phyloP scores from a whole-genome alignment of 345 rosid species.

The Dipteronia sinensis region DNA sequence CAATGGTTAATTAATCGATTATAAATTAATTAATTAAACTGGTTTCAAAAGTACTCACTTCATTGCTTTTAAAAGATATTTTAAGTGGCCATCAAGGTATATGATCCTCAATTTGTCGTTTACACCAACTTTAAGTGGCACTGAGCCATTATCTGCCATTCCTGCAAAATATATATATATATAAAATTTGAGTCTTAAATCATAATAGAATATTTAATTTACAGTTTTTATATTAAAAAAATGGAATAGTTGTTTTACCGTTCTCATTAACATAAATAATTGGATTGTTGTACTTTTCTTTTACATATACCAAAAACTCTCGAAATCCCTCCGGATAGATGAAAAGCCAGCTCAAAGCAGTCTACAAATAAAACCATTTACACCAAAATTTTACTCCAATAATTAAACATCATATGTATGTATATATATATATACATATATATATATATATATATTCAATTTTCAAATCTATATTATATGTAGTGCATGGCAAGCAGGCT shows the following conservation, averaged over 20 bases:
- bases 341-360: slow-evolving; percentile 22
- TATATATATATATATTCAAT: not conserved
- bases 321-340: slow-evolving; percentile 29
- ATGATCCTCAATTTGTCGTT: slow-evolving; percentile 30
- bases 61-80: slow-evolving; percentile 26
- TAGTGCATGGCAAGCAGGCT: too few relatives aligned
- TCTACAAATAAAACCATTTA: slow-evolving; percentile 12
- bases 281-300: slow-evolving; percentile 32
- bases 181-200: too few relatives aligned
- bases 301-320: slow-evolving; percentile 23
- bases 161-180: too few relatives aligned
- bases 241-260: not conserved
- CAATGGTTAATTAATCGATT: not conserved
- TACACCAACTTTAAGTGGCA: slow-evolving; percentile 22
- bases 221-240: not conserved
- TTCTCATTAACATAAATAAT: slow-evolving; percentile 24
- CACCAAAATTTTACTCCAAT: too few relatives aligned
- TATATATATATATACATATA: too few relatives aligned
- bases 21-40: not conserved
- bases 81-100: slow-evolving; percentile 21
- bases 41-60: slow-evolving; percentile 17
- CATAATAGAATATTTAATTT: too few relatives aligned
- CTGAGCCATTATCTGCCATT: slow-evolving; percentile 28
- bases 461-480: not conserved
- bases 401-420: slow-evolving; percentile 8